phyloP scores from a whole-genome alignment of 441 rosid genomes.

The Jatropha podagrica region DNA sequence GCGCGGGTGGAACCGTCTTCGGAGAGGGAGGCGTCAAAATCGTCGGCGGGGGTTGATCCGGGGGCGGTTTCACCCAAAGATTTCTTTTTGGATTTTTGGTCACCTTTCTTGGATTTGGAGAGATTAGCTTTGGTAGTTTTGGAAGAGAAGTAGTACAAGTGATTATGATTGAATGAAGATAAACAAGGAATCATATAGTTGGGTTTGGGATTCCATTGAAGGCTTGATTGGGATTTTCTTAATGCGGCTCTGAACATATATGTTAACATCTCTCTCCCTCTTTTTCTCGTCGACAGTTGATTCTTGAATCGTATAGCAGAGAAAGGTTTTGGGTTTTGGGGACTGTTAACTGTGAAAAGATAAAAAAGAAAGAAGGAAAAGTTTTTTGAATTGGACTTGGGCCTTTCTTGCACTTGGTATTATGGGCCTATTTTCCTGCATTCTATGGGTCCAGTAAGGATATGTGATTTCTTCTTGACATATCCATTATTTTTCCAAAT shows the following conservation, averaged over 20 bases:
- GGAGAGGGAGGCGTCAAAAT: slow-evolving; percentile 18
- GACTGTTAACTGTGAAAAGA: background rate
- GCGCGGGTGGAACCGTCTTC: slow-evolving; percentile 53
- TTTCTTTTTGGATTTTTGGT: slow-evolving; percentile 30
- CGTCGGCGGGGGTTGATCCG: background rate
- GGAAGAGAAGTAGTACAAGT: background rate
- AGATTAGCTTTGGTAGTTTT: background rate
- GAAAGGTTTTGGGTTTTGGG: background rate
- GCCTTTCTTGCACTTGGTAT: background rate
- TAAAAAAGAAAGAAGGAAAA: background rate
- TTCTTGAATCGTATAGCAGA: no score
- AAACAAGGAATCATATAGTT: background rate
- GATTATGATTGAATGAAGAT: background rate
- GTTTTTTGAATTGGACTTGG: background rate
- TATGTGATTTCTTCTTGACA: no score
- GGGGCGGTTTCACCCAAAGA: slow-evolving; percentile 14
- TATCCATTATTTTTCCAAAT: no score
- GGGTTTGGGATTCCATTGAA: background rate
- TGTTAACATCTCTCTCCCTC: background rate
- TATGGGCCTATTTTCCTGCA: no score
- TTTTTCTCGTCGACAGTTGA: background rate
- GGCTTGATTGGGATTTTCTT: background rate
- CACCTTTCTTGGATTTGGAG: slow-evolving; percentile 33
- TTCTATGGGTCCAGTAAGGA: no score
- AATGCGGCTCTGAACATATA: background rate